Percentiles rank a stretch among this genome's conserved stretches.
These are phyloP conservation scores for Botrytis elliptica DNA, from an alignment of 2,329 filamentous ascomycete genomes.

Conservation along the genomic window DNA sequence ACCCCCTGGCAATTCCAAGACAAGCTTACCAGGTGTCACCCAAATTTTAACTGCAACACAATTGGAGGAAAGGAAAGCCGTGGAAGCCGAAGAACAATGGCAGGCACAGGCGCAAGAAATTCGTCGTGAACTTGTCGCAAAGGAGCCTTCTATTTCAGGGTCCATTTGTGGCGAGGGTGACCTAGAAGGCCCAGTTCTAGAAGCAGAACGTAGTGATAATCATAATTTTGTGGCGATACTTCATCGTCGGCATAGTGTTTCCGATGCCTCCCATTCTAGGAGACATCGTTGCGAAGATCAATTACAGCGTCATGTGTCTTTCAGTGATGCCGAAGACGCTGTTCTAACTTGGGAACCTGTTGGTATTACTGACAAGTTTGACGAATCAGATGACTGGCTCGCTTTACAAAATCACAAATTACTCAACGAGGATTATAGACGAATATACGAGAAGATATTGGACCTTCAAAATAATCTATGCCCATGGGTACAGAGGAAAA, in stretches of 20 bases:
- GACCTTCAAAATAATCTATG: conserved; percentile 53
- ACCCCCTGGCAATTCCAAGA: conserved; percentile 22
- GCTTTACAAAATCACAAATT: conserved; percentile 41
- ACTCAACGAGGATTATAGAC: conserved; percentile 54
- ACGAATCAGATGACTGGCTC: conserved; percentile 35
- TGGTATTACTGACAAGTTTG: conserved; percentile 42
- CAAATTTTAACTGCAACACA: conserved; percentile 20
- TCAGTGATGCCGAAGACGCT: conserved; percentile 73
- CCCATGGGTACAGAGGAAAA: conserved; percentile 60
- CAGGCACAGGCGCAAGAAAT: conserved; percentile 44
- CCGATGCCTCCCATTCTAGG: conserved; percentile 39
- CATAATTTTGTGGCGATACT: conserved; percentile 50
- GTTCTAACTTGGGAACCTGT: conserved; percentile 65
- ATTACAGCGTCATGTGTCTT: conserved; percentile 72
- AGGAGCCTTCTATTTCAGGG: conserved; percentile 55
- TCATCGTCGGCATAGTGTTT: conserved; percentile 61
- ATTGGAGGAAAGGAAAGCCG: conserved; percentile 26
- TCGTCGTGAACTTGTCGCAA: conserved; percentile 44
- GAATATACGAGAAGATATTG: conserved; percentile 53
- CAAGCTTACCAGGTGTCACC: conserved; percentile 17
- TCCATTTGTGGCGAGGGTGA: conserved; percentile 61
- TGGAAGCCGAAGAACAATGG: conserved; percentile 35
- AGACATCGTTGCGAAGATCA: conserved; percentile 53
- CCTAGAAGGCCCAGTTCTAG: conserved; percentile 53
- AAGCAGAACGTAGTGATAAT: conserved; percentile 46